Evolutionary conservation across 805 yeast species (phyloP).

Genomic region (Wickerhamiella sergipiensis): DNA sequence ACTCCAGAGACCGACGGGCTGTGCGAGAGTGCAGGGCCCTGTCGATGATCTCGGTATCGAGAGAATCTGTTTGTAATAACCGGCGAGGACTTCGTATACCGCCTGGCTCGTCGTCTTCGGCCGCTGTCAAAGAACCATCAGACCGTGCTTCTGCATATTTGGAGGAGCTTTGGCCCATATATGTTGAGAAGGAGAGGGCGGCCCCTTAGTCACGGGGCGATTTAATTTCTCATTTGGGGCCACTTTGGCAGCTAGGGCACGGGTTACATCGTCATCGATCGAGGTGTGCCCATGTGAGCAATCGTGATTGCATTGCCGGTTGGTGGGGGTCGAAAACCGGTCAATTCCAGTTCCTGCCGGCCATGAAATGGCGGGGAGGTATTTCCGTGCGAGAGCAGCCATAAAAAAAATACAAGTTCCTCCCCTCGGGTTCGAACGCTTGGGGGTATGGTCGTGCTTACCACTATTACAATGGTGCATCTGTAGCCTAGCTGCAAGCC

Average conservation of each 20-base stretch:
- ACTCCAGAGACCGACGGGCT: neutral
- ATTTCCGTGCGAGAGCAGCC: too few relatives aligned
- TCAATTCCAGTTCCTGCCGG: too few relatives aligned
- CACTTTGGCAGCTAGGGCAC: neutral
- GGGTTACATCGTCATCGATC: neutral
- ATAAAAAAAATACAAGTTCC: too few relatives aligned
- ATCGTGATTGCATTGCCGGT: neutral
- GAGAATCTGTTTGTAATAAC: slow-evolving; percentile 3
- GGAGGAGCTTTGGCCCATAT: slow-evolving; percentile 11
- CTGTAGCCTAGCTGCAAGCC: neutral
- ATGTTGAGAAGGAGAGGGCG: neutral
- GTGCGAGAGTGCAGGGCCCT: neutral
- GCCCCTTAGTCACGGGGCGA: neutral
- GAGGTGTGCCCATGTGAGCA: neutral
- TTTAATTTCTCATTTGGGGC: neutral
- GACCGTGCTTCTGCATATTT: slow-evolving; percentile 13
- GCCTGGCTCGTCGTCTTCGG: slow-evolving; percentile 19
- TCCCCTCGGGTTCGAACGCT: neutral
- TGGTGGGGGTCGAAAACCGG: too few relatives aligned
- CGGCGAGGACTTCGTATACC: slow-evolving; percentile 17
- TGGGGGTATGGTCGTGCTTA: neutral
- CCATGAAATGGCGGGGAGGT: too few relatives aligned
- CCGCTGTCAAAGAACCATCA: slow-evolving; percentile 8
- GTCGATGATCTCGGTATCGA: slow-evolving; percentile 12
- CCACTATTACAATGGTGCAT: neutral